Conservation (phyloP, 2,329 filamentous ascomycete species). For the Fusarium cyanostomum region DNA sequence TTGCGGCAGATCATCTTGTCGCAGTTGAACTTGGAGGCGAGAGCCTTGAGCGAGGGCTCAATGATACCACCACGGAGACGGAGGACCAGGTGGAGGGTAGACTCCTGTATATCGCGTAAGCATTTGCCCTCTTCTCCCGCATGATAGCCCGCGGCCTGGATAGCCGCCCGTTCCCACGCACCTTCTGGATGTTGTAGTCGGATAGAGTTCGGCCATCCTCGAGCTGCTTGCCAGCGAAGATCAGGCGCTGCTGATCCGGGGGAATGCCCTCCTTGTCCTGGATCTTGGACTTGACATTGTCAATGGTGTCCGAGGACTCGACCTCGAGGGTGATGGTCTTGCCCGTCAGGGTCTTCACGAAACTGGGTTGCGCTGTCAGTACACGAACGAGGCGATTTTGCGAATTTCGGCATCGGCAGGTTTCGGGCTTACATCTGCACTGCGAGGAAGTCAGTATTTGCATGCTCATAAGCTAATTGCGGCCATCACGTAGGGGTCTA, state of each 20-base stretch:
- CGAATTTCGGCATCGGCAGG: slow-evolving; percentile 38
- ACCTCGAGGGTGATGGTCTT: slow-evolving; percentile 99
- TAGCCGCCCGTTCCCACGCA: slow-evolving; percentile 55
- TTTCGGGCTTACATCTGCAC: slow-evolving; percentile 85
- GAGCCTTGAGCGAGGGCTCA: slow-evolving; percentile 97
- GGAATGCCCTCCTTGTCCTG: slow-evolving; percentile 99
- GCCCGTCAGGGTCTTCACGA: slow-evolving; percentile 99
- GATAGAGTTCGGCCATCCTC: slow-evolving; percentile 96
- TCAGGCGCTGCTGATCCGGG: slow-evolving; percentile 97
- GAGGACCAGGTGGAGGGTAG: slow-evolving; percentile 97
- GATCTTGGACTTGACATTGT: slow-evolving; percentile 99
- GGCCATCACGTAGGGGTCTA: slow-evolving; percentile 42
- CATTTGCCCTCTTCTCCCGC: slow-evolving; percentile 10
- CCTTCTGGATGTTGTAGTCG: slow-evolving; percentile 99
- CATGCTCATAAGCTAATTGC: slow-evolving; percentile 14
- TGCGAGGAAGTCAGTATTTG: slow-evolving; percentile 51
- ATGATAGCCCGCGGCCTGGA: not conserved
- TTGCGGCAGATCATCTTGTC: slow-evolving; percentile 99
- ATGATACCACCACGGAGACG: slow-evolving; percentile 99
- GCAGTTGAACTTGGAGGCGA: slow-evolving; percentile 99
- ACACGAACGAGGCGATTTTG: slow-evolving; percentile 17
- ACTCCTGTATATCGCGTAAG: slow-evolving; percentile 73
- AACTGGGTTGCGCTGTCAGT: slow-evolving; percentile 67
- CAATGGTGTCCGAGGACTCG: slow-evolving; percentile 98
- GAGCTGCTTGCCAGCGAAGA: slow-evolving; percentile 99